phyloP scores from a whole-genome alignment of 2,329 filamentous ascomycete species.

The Celoporthe dispersa region DNA sequence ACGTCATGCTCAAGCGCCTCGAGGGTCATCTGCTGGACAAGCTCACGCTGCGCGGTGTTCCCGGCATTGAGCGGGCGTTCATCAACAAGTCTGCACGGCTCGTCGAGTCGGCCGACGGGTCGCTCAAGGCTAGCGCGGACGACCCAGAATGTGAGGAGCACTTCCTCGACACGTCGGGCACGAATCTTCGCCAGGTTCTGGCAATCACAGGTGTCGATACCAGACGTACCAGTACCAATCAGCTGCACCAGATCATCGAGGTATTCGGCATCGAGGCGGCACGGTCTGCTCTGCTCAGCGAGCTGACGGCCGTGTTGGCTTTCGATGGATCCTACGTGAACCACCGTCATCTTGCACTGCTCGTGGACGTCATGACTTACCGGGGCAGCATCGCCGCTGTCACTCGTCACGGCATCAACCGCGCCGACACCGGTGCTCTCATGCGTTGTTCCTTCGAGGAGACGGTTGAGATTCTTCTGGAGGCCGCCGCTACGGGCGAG shows the following conservation, averaged over 20 bases:
- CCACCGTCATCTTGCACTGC: constrained; percentile 91
- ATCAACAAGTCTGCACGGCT: constrained; percentile 80
- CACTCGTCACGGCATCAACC: constrained; percentile 97
- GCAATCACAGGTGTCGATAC: constrained; percentile 87
- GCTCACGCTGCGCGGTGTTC: constrained; percentile 86
- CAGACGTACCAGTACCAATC: constrained; percentile 87
- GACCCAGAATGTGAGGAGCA: constrained; percentile 83
- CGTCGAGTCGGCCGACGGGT: constrained; percentile 69
- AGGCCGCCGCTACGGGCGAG: constrained; percentile 92
- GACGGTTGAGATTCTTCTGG: constrained; percentile 96
- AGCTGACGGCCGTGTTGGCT: constrained; percentile 89
- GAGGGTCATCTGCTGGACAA: constrained; percentile 91
- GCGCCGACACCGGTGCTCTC: constrained; percentile 93
- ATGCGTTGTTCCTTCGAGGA: constrained; percentile 99
- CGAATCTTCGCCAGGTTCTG: constrained; percentile 81
- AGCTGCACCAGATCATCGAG: constrained; percentile 91
- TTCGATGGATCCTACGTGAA: constrained; percentile 99
- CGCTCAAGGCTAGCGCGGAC: constrained; percentile 73
- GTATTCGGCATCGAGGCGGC: constrained; percentile 97
- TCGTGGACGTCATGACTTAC: constrained; percentile 98
- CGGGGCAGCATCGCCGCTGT: constrained; percentile 93
- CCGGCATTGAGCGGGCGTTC: constrained; percentile 88
- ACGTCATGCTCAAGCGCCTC: constrained; percentile 89
- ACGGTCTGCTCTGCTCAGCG: constrained; percentile 81
- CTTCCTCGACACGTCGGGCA: constrained; percentile 95